These are phyloP conservation scores for Phytopythium cucurbitacearum DNA, from an alignment of 352 stramenopile species.

Conservation along the genomic window DNA sequence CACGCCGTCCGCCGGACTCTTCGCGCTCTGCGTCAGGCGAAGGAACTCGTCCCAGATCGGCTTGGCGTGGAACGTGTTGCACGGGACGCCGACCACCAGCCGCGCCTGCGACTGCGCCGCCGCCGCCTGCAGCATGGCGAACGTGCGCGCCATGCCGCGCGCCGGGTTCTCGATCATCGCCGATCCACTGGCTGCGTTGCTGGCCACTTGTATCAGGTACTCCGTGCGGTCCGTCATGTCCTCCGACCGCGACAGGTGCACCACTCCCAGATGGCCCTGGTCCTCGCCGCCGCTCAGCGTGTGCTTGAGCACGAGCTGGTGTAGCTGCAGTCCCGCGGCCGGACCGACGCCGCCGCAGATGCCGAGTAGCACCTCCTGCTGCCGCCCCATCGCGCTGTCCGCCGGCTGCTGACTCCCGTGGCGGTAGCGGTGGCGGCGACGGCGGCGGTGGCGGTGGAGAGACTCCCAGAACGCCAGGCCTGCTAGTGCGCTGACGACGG, in stretches of 20 bases:
- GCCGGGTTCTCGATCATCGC: constrained; percentile 58
- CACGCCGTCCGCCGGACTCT: constrained; percentile 6
- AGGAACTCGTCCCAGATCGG: constrained; percentile 75
- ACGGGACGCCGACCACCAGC: constrained; percentile 60
- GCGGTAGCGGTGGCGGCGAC: not conserved
- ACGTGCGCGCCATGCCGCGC: constrained; percentile 65
- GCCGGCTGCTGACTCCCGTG: not conserved
- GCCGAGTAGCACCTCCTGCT: constrained; percentile 52
- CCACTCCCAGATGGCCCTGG: constrained; percentile 62
- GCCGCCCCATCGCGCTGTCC: constrained; percentile 8
- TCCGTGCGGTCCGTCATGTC: constrained; percentile 75
- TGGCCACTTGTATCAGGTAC: constrained; percentile 34
- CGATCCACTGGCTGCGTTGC: not conserved
- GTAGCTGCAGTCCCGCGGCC: constrained; percentile 61
- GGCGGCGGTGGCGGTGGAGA: not conserved
- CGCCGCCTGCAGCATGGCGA: constrained; percentile 63
- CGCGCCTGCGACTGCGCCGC: constrained; percentile 24
- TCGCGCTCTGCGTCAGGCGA: constrained; percentile 20
- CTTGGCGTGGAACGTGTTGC: constrained; percentile 73
- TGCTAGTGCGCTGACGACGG: too few species aligned
- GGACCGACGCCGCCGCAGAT: constrained; percentile 74
- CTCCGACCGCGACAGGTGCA: constrained; percentile 68
- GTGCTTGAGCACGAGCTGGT: constrained; percentile 69
- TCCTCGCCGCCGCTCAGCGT: constrained; percentile 59
- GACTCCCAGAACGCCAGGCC: too few species aligned